phyloP scores from a whole-genome alignment of 1,284 basidiomycete species.

The Rhodotorula glutinis region DNA sequence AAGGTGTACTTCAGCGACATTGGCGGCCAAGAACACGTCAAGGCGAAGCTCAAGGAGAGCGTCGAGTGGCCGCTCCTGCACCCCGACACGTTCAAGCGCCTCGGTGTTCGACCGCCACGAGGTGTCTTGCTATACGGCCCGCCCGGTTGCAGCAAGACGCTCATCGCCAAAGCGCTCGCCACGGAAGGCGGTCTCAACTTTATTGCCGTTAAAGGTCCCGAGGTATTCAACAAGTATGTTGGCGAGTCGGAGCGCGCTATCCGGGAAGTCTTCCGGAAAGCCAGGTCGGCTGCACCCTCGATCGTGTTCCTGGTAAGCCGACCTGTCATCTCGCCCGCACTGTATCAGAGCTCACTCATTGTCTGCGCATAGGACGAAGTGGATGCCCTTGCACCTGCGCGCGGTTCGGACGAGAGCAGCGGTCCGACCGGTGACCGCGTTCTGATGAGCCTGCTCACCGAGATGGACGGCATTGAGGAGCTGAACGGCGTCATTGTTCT shows the following conservation, averaged over 20 bases:
- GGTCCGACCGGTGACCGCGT: conserved; percentile 77
- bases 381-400: conserved; percentile 82
- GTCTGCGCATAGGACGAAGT: conserved; percentile 76
- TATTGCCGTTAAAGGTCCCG: conserved; percentile 95
- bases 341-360: neutral
- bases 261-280: conserved; percentile 92
- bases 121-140: conserved; percentile 94
- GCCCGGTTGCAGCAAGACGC: conserved; percentile 95
- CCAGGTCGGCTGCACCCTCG: conserved; percentile 85
- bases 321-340: conserved; percentile 44
- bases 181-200: conserved; percentile 95
- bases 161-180: conserved; percentile 89
- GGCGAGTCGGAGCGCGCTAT: conserved; percentile 95
- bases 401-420: conserved; percentile 59
- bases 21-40: conserved; percentile 75
- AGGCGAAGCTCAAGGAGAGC: conserved; percentile 77
- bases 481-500: conserved; percentile 87
- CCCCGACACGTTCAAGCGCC: conserved; percentile 74
- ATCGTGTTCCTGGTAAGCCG: conserved; percentile 84
- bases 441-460: conserved; percentile 87
- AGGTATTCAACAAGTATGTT: conserved; percentile 94
- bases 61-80: conserved; percentile 94
- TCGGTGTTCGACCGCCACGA: conserved; percentile 84
- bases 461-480: conserved; percentile 98
- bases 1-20: conserved; percentile 82